Conservation (phyloP, 805 yeast species). For the Lachancea waltii region DNA sequence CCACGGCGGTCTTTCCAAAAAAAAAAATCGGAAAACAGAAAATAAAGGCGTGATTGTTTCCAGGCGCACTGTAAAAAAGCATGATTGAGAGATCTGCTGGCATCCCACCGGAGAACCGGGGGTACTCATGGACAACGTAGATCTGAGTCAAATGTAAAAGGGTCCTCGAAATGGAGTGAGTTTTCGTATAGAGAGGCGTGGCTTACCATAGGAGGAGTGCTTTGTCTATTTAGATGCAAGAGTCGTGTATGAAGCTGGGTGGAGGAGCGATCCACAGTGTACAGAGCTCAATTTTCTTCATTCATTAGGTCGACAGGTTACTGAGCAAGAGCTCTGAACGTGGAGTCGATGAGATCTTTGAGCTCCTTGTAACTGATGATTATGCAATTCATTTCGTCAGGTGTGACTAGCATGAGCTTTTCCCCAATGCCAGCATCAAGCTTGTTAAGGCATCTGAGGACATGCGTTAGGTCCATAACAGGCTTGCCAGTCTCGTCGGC, state of each 20-base stretch:
- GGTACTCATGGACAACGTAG: too few relatives aligned
- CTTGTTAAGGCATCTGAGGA: conserved; percentile 72
- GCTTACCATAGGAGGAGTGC: neutral
- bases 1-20: too few relatives aligned
- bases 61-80: too few relatives aligned
- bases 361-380: conserved; percentile 82
- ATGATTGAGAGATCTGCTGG: too few relatives aligned
- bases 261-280: too few relatives aligned
- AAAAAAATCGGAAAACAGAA: too few relatives aligned
- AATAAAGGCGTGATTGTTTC: too few relatives aligned
- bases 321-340: conserved; percentile 44
- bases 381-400: conserved; percentile 80
- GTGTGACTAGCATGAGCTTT: conserved; percentile 67
- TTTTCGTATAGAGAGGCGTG: neutral
- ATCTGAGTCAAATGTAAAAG: too few relatives aligned
- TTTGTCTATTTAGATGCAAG: neutral
- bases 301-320: conserved; percentile 2
- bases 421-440: conserved; percentile 91
- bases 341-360: conserved; percentile 59
- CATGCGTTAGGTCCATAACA: conserved; percentile 74
- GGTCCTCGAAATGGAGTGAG: neutral
- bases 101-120: too few relatives aligned
- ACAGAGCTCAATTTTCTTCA: neutral
- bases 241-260: too few relatives aligned
- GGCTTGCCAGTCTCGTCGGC: conserved; percentile 72